Percentiles rank a stretch among this genome's conserved stretches.
These are phyloP conservation scores for Sporisorium iseilematis-ciliati DNA, from an alignment of 1,284 basidiomycete species.

Conservation along the genomic window DNA sequence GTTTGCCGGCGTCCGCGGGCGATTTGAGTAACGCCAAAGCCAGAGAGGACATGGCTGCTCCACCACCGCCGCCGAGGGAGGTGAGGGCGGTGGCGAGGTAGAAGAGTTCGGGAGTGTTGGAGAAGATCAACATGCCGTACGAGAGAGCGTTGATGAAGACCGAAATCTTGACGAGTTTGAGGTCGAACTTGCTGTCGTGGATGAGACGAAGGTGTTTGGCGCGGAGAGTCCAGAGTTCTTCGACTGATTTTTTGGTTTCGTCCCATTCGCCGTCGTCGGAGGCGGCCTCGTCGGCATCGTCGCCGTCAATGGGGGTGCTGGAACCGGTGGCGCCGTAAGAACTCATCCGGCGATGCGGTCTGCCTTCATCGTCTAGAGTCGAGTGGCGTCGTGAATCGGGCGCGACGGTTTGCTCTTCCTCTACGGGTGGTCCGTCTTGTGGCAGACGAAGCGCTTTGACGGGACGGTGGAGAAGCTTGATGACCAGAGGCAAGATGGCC, in stretches of 20 bases:
- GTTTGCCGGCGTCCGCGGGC: conserved; percentile 62
- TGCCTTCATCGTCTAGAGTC: conserved; percentile 45
- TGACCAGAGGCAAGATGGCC: conserved; percentile 60
- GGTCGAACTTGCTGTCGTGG: conserved; percentile 67
- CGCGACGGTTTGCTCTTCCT: conserved; percentile 31
- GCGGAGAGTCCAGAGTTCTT: conserved; percentile 65
- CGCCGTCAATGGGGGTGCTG: background rate
- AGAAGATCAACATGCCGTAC: conserved; percentile 43
- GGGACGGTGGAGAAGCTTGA: conserved; percentile 60
- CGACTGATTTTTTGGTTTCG: conserved; percentile 44
- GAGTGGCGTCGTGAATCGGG: conserved; percentile 38
- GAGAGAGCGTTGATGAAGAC: conserved; percentile 36
- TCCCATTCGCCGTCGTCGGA: conserved; percentile 32
- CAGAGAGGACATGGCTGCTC: conserved; percentile 66
- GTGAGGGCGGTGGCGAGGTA: conserved; percentile 49
- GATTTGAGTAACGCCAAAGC: conserved; percentile 62
- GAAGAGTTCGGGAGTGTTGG: conserved; percentile 36
- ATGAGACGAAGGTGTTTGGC: conserved; percentile 64
- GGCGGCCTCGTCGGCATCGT: conserved; percentile 10
- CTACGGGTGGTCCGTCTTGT: conserved; percentile 41
- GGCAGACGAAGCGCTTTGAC: conserved; percentile 49
- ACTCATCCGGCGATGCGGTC: conserved; percentile 23
- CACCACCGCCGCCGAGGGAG: conserved; percentile 56
- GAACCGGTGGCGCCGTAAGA: conserved; percentile 30
- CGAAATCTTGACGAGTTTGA: conserved; percentile 51